These are phyloP conservation scores for Candida maris DNA, from an alignment of 805 yeast species.

Conservation along the genomic window DNA sequence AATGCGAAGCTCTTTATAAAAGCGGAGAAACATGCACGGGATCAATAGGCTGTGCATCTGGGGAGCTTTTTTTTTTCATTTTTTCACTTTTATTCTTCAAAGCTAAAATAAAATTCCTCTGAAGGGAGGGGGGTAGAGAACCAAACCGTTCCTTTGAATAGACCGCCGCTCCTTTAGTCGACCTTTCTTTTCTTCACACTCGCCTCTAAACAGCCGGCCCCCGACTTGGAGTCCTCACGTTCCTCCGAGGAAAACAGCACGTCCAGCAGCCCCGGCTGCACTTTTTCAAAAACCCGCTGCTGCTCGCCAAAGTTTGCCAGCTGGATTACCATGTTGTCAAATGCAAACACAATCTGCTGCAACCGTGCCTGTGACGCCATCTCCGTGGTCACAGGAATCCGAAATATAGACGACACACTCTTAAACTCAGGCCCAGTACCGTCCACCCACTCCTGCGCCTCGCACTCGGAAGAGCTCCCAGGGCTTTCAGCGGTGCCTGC, in stretches of 20 bases:
- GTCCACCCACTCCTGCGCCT: not conserved
- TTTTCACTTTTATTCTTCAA: too few species aligned
- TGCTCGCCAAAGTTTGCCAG: conserved; percentile 40
- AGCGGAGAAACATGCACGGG: too few species aligned
- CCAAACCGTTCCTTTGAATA: too few species aligned
- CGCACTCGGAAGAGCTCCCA: not conserved
- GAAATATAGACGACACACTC: conserved; percentile 24
- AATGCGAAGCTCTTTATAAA: too few species aligned
- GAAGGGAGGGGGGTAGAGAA: too few species aligned
- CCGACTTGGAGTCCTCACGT: conserved; percentile 20
- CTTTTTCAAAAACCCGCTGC: conserved; percentile 25
- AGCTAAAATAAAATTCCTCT: too few species aligned
- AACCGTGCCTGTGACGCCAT: conserved; percentile 25
- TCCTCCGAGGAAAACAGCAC: conserved; percentile 24
- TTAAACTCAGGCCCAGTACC: conserved; percentile 16
- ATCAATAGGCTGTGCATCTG: too few species aligned
- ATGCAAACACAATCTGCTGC: conserved; percentile 46
- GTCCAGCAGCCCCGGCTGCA: conserved; percentile 25
- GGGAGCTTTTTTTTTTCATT: too few species aligned
- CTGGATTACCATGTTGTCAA: conserved; percentile 59
- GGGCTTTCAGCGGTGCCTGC: conserved; percentile 10
- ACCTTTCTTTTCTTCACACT: too few species aligned
- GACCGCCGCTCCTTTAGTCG: too few species aligned
- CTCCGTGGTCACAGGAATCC: conserved; percentile 1
- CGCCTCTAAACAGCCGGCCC: too few species aligned